Evolutionary conservation across 768 basidiomycete species (phyloP).

Genomic region (Hirschioporus abietinus): DNA sequence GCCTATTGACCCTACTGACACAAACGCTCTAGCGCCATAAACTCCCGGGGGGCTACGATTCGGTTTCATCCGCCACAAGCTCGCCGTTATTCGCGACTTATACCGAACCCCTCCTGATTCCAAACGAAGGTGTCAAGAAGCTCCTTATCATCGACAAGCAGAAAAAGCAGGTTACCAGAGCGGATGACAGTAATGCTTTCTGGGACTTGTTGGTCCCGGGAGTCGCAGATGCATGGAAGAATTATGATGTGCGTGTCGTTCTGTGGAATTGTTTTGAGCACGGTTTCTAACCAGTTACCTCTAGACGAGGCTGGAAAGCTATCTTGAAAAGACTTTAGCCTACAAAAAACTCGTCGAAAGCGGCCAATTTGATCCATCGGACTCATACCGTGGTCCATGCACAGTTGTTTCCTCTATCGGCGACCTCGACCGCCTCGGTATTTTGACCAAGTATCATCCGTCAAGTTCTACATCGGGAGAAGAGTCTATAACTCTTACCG

Average conservation of each 20-base stretch:
- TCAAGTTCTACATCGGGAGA: no score
- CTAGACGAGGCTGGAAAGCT: not conserved
- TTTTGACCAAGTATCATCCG: no score
- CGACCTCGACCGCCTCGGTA: no score
- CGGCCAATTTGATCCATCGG: not conserved
- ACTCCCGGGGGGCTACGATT: not conserved
- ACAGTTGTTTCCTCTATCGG: no score
- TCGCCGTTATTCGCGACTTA: not conserved
- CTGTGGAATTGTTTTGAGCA: not conserved
- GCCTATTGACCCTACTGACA: not conserved
- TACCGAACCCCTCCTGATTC: not conserved
- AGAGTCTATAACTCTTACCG: no score
- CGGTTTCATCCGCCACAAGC: not conserved
- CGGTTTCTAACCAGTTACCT: not conserved
- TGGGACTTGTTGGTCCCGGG: not conserved
- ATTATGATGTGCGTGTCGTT: not conserved
- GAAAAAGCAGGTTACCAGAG: not conserved
- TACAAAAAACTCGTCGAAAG: not conserved
- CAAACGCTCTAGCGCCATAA: not conserved
- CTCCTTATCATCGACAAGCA: not conserved
- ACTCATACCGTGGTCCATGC: not conserved
- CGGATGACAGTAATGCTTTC: not conserved
- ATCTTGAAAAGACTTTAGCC: not conserved
- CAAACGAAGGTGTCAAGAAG: not conserved
- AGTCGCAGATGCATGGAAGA: not conserved